phyloP scores from a whole-genome alignment of 2,329 filamentous ascomycete genomes.

The Nothopassalora personata region DNA sequence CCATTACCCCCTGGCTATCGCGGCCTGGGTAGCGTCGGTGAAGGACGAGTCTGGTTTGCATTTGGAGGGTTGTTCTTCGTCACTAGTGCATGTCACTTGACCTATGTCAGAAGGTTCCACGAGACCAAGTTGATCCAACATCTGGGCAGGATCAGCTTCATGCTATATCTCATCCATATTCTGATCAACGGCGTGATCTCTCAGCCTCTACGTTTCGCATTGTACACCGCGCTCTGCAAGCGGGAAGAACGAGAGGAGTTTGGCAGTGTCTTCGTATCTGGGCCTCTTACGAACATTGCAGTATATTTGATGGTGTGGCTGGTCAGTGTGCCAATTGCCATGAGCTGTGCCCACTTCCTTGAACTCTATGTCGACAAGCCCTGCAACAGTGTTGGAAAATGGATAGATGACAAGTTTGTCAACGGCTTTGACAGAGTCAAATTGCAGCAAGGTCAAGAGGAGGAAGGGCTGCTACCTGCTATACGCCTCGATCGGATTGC shows the following conservation, averaged over 20 bases:
- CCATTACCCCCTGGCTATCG: not conserved
- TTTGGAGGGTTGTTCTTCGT: slow-evolving; percentile 5
- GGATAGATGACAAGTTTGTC: slow-evolving; percentile 4
- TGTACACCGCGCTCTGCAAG: not conserved
- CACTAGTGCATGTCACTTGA: slow-evolving; percentile 4
- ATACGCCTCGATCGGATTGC: not conserved
- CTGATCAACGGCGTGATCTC: not conserved
- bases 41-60: slow-evolving; percentile 5
- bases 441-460: not conserved
- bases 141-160: slow-evolving; percentile 9
- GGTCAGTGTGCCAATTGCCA: not conserved
- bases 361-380: slow-evolving; percentile 5
- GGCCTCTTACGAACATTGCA: not conserved
- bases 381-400: slow-evolving; percentile 2
- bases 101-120: slow-evolving; percentile 1
- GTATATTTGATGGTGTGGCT: not conserved
- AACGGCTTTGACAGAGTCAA: not conserved
- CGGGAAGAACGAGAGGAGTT: not conserved
- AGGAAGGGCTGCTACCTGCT: not conserved
- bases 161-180: slow-evolving; percentile 10
- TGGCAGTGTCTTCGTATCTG: not conserved
- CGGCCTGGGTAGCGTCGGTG: not conserved
- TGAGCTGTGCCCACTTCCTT: slow-evolving; percentile 1
- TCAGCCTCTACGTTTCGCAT: not conserved
- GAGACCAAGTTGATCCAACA: slow-evolving; percentile 4